Evolutionary conservation across 2,329 filamentous ascomycete species (phyloP), one percentile per base, ranked within the genome.

Genomic region (Fusarium sp.): DNA sequence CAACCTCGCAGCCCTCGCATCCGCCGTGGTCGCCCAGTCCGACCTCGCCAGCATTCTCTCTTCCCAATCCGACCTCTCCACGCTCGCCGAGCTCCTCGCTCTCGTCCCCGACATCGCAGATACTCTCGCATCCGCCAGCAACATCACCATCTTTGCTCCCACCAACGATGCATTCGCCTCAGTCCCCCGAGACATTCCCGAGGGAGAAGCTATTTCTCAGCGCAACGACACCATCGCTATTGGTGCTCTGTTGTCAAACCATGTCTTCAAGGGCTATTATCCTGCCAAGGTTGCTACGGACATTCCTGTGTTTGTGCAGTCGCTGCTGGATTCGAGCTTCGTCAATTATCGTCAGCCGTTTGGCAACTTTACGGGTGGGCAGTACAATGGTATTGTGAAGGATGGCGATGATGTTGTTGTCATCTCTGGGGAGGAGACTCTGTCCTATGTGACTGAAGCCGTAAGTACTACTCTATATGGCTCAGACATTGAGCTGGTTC

Each of bases 131-230:
- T 72, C 75, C 22, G 75, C 79, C 4, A 77, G 72, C 39, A 82
- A 83, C 68, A 80, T 81, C 55, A 81, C 79, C 62, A 83, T 81
- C 66, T 76, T 82, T 26, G 81, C 82, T 1, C 81, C 82, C 8
- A 81, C 80, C 20, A 82, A 83, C 72, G 64, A 79, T 5, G 82
- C 82, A 12, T 82, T 83, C 28, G 78, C 63, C 15, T 74, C 73
- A 2, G 78, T 83, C 12, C 80, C 81, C 10, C 69, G 77, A 3
- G 75, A 82, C 36, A 78, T 79, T 22, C 79, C 80, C 1, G 80
- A 82, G 50, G 80, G 81, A 13, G 73, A 79, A 30, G 80, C 80
- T 45, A 81, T 82, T 18, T 76, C 78, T 32, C 63, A 68, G 10
- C 63, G 63, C 60, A 81, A 80, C 58, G 78, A 81, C 55, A 76